These are phyloP conservation scores for Suhomyces xylopsoci DNA, from an alignment of 805 yeast species.

Conservation along the genomic window DNA sequence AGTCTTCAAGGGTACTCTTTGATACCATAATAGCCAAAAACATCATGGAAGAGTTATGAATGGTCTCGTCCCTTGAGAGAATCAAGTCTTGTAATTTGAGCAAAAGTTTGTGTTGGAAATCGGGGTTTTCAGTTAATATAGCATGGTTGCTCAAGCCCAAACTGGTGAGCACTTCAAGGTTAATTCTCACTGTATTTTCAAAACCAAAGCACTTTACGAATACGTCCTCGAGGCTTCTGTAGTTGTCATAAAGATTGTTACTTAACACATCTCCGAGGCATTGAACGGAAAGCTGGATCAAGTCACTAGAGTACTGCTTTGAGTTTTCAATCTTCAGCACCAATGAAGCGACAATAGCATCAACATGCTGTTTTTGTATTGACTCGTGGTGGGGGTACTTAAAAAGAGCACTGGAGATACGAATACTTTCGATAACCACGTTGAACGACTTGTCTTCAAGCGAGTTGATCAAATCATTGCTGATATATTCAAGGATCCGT, in stretches of 20 bases:
- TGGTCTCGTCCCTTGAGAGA: slow-evolving; percentile 26
- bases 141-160: slow-evolving; percentile 3
- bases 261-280: slow-evolving; percentile 22
- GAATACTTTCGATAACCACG: slow-evolving; percentile 27
- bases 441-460: slow-evolving; percentile 25
- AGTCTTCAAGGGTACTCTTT: background rate
- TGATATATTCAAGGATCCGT: slow-evolving; percentile 18
- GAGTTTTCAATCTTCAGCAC: slow-evolving; percentile 15
- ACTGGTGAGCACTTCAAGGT: slow-evolving; percentile 22
- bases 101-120: slow-evolving; percentile 17
- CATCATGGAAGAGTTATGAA: slow-evolving; percentile 4
- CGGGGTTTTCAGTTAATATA: slow-evolving; percentile 8
- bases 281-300: slow-evolving; percentile 24
- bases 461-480: slow-evolving; percentile 20
- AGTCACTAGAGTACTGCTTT: slow-evolving; percentile 27
- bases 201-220: slow-evolving; percentile 22
- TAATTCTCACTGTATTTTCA: slow-evolving; percentile 25
- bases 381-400: slow-evolving; percentile 4
- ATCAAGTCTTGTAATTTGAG: slow-evolving; percentile 17
- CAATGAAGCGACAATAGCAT: slow-evolving; percentile 1
- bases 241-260: slow-evolving; percentile 6
- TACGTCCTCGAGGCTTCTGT: slow-evolving; percentile 10
- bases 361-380: slow-evolving; percentile 1
- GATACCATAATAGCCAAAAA: slow-evolving; percentile 1
- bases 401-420: slow-evolving; percentile 18